Base-by-base conservation (phyloP, 768 basidiomycete species). In the Cytidiella melzeri region DNA sequence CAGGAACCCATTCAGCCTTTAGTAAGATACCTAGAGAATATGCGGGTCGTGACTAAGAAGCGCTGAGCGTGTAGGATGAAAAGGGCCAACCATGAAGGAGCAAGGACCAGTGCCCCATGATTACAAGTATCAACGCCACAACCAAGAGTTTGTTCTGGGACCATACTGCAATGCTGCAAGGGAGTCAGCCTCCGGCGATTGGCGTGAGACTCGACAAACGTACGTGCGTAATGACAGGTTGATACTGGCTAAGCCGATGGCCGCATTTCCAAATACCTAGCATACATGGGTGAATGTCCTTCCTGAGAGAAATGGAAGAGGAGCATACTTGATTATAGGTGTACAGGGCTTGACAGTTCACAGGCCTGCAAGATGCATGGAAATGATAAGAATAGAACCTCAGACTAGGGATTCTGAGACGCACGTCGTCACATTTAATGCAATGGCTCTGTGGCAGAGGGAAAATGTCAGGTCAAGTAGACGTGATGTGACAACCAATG, bases 101-200 rank as follows among this genome's bases (percentile, higher is more conserved):
- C 41, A 86, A 63, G 0, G 80, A 79, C 84, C 84, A 86, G 53
- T 84, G 84, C 1, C 84, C 84, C 11, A 84, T 66, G 38, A 81
- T 79, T 42, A 85, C 57, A 23, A 78, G n/a, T 5, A 79, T 60
- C 10, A 87, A 66, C 6, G 70, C 50, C 4, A 67, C 64, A 27
- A 82, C 65, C 53, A 86, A 68, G 56, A 71, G 79, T 52, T 68
- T 67, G 43, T 75, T 76, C 43, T 80, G 75, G 5, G 74, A 74
- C 83, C 83, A 86, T 23, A 86, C 75, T 10, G 83, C 84, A 64
- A 85, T 77, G 2, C 76, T 74, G 51, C 2, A 44, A 26, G 12
- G 12, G 10, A 23, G 24, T 49, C 2, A 42, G 25, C 4, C 27
- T 7, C 18, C 10, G 20, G 18, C n/a, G 4, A 24, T 24, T 7